These are phyloP conservation scores for Euphrasia confusa DNA, from an alignment of 257 asterid species.

Conservation along the genomic window DNA sequence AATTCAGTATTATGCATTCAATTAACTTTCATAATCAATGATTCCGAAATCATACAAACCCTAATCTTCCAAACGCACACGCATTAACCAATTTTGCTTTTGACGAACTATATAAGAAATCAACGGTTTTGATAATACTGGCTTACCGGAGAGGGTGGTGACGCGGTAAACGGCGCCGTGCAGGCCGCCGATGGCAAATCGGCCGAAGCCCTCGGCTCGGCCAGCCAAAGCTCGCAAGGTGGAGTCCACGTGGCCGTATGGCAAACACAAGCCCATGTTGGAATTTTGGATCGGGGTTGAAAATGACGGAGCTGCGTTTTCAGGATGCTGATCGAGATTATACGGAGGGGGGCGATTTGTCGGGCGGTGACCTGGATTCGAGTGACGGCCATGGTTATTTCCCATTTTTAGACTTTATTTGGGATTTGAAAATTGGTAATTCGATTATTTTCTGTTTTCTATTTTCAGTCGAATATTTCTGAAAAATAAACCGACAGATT, in stretches of 20 bases:
- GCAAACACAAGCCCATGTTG: slow-evolving; percentile 45
- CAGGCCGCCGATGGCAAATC: slow-evolving; percentile 66
- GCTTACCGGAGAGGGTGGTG: slow-evolving; percentile 60
- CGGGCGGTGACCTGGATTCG: slow-evolving; percentile 27
- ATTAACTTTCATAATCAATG: background rate
- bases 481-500: background rate
- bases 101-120: background rate
- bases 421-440: background rate
- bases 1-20: background rate
- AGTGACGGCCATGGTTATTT: slow-evolving; percentile 32
- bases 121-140: background rate
- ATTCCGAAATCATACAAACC: too few species aligned
- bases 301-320: slow-evolving; percentile 19
- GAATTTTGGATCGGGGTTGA: slow-evolving; percentile 20
- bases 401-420: slow-evolving; percentile 28
- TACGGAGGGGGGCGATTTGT: slow-evolving; percentile 17
- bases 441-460: background rate
- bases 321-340: slow-evolving; percentile 19
- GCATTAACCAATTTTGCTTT: background rate
- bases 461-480: background rate
- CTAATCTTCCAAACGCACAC: background rate
- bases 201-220: slow-evolving; percentile 92
- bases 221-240: slow-evolving; percentile 64
- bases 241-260: slow-evolving; percentile 65
- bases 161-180: slow-evolving; percentile 62